Conservation (phyloP, 257 asterid species). For the Lavandula angustifolia region DNA sequence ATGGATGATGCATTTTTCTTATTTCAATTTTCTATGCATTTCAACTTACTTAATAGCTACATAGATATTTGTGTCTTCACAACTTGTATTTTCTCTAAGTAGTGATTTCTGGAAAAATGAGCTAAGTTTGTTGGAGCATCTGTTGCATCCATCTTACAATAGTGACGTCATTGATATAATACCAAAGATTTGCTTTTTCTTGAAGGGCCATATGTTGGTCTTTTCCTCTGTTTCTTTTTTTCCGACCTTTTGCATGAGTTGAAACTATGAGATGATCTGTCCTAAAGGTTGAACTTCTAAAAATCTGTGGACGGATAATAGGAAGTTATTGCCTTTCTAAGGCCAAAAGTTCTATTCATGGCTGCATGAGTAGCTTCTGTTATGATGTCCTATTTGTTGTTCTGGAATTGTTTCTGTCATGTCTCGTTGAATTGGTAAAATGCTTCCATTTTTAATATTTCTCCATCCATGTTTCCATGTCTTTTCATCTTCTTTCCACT, state of each 20-base stretch:
- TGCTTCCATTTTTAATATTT: slow-evolving; percentile 4
- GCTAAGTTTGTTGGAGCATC: no score
- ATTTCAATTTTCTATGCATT: not conserved
- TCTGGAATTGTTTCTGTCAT: not conserved
- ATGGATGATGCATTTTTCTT: no score
- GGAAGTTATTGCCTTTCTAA: slow-evolving; percentile 14
- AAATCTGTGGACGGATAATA: no score
- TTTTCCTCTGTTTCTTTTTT: not conserved
- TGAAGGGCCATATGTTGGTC: no score
- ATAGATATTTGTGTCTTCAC: no score
- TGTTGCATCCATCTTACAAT: no score
- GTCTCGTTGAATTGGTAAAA: slow-evolving; percentile 3
- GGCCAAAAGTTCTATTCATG: slow-evolving; percentile 4
- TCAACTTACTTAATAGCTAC: no score
- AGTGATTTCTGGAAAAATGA: no score
- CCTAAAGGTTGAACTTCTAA: not conserved
- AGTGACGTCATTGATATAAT: no score
- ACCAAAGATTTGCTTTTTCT: no score
- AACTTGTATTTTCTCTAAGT: no score
- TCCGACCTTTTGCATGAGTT: not conserved
- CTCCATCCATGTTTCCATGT: slow-evolving; percentile 17
- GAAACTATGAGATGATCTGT: slow-evolving; percentile 1
- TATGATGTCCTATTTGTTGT: not conserved
- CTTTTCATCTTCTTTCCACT: not conserved
- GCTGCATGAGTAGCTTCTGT: not conserved